Evolutionary conservation across 1,139 yeast genomes (phyloP).

Genomic region (Nakaseomyces delphensis): DNA sequence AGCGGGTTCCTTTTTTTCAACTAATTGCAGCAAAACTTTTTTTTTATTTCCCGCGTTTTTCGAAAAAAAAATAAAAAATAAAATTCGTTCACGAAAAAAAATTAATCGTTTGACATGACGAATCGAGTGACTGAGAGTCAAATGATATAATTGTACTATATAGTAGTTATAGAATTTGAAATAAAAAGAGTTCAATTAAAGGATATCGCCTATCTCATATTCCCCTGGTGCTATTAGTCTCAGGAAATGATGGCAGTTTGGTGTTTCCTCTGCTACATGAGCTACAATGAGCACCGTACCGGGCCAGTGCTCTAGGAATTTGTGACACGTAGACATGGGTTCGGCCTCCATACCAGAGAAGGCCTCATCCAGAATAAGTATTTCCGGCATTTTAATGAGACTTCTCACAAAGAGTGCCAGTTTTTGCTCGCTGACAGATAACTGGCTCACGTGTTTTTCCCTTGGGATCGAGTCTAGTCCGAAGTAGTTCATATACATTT

Average conservation of each 20-base stretch:
- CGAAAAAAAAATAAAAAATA: neutral
- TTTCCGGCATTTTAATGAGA: constrained; percentile 61
- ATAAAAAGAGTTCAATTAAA: too few relatives aligned
- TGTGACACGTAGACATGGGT: constrained; percentile 57
- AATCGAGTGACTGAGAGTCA: too few relatives aligned
- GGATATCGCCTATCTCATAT: constrained; percentile 23
- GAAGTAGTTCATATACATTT: constrained; percentile 33
- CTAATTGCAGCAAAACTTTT: too few relatives aligned
- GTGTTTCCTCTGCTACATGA: constrained; percentile 58
- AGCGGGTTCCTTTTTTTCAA: too few relatives aligned
- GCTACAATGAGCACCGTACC: constrained; percentile 74
- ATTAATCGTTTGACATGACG: too few relatives aligned
- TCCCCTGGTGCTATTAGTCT: constrained; percentile 34
- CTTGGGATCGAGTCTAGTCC: constrained; percentile 30
- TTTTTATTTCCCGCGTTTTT: too few relatives aligned
- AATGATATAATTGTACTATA: too few relatives aligned
- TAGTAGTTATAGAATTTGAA: too few relatives aligned
- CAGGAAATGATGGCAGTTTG: constrained; percentile 45
- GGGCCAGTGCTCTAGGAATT: constrained; percentile 49
- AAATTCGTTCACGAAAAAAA: neutral
- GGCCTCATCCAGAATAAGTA: constrained; percentile 85
- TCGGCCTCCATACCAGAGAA: constrained; percentile 80
- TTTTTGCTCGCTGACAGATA: constrained; percentile 71
- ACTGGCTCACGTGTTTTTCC: constrained; percentile 38
- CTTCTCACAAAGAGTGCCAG: constrained; percentile 68